Base-by-base conservation (phyloP, 257 asterid species). In the Plantago ovata region DNA sequence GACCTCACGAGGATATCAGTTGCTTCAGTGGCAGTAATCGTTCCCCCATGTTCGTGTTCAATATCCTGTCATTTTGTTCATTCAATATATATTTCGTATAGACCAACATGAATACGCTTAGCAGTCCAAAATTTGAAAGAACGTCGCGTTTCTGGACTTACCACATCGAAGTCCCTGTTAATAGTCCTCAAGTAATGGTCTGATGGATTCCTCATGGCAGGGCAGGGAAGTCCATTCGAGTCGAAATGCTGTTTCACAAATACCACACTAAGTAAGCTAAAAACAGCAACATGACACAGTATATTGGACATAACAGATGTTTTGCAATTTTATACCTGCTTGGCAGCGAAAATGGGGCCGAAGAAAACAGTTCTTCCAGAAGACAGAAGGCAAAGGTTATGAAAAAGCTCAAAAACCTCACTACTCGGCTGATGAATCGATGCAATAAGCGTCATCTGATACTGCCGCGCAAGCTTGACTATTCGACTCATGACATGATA, bases 171-270 rank as follows among this genome's bases (percentile, higher is more conserved):
- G 60, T 83, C 87, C 58, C 70, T 67, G 72, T 83, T 83, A 28
- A 83, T 77, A 12, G 84, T 83, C 33, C 74, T 63, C n/a, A 83
- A 83, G 67, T 58, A 83, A 66, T 83, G 91, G 50, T 83, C 91
- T 13, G 87, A 68, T 38, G 87, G 87, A 53, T 75, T 83, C 75
- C 79, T 75, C 79, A 80, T 56, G 32, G 71, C 13, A 38, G 91
- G 87, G 36, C 87, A 77, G 15, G 81, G 81, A 52, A 77, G 78
- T 58, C 88, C 85, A 75, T 71, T 77, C 28, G 57, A 39, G 32
- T 74, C 72, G 52, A 83, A 83, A 56, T 70, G 73, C 87, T 83
- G 74, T 38, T 8, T 3, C 0, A 67, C 21, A 21, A 54, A 38
- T 32, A 53, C 40, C 40, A 56, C 44, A 10, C 7, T 19, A n/a